Evolutionary conservation across 176 grass and related monocot genomes (phyloP).

Genomic region (Aegilops longissima): DNA sequence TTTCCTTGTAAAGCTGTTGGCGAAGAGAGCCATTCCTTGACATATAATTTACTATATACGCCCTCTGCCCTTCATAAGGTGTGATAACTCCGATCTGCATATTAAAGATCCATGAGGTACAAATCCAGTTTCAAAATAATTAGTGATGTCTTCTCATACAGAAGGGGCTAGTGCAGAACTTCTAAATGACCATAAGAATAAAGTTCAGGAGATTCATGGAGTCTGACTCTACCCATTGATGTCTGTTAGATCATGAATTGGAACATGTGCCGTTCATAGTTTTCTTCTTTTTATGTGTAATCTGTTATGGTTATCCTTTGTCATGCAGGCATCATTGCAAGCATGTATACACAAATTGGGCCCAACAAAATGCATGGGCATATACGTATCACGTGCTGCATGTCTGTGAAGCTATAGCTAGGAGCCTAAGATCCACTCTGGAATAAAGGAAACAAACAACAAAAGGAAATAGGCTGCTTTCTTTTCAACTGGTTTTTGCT

Average conservation of each 20-base stretch:
- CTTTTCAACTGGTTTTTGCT: too few species aligned
- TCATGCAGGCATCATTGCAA: neutral
- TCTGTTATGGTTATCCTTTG: neutral
- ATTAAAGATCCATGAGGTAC: constrained; percentile 32
- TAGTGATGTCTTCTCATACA: neutral
- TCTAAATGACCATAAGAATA: neutral
- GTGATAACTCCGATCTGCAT: constrained; percentile 98
- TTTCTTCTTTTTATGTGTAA: neutral
- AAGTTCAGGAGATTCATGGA: too few species aligned
- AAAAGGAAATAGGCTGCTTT: too few species aligned
- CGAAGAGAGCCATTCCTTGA: constrained; percentile 94
- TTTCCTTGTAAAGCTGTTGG: constrained; percentile 99
- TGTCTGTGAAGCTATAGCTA: neutral
- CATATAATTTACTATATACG: constrained; percentile 99
- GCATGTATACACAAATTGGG: neutral
- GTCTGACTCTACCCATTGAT: too few species aligned
- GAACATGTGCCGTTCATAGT: neutral
- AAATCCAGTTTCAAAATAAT: neutral
- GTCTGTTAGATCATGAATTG: neutral
- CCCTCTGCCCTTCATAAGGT: constrained; percentile 99
- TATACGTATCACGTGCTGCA: neutral
- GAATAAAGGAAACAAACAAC: too few species aligned
- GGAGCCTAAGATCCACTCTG: too few species aligned
- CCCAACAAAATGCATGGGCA: neutral
- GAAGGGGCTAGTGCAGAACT: neutral